phyloP scores from a whole-genome alignment of 2,329 filamentous ascomycete genomes.

The Septoria linicola region DNA sequence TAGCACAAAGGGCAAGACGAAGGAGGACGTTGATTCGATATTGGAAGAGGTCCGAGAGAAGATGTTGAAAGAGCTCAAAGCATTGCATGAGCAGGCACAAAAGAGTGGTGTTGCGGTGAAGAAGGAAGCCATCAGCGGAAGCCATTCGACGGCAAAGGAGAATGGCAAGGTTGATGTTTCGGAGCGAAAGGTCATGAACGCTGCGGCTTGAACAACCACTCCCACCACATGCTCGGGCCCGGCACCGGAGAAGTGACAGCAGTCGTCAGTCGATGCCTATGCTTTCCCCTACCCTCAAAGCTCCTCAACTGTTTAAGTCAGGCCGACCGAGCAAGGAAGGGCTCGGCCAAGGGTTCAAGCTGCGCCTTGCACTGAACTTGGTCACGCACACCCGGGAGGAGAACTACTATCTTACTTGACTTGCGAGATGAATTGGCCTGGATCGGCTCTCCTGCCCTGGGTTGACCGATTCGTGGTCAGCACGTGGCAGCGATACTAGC shows the following conservation, averaged over 20 bases:
- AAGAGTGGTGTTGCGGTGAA: slow-evolving; percentile 28
- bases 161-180: slow-evolving; percentile 25
- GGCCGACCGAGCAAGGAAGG: too few species aligned
- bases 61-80: slow-evolving; percentile 65
- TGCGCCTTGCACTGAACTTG: too few species aligned
- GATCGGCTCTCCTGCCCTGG: too few species aligned
- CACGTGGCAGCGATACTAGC: too few species aligned
- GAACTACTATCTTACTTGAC: too few species aligned
- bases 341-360: too few species aligned
- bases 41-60: slow-evolving; percentile 65
- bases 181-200: slow-evolving; percentile 20
- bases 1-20: slow-evolving; percentile 67
- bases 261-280: too few species aligned
- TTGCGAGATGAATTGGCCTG: too few species aligned
- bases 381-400: too few species aligned
- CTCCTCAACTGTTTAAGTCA: too few species aligned
- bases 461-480: too few species aligned
- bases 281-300: too few species aligned
- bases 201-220: slow-evolving; percentile 15
- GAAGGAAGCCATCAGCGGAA: slow-evolving; percentile 16
- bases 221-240: neutral
- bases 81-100: slow-evolving; percentile 40
- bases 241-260: neutral
- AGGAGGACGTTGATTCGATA: slow-evolving; percentile 75
- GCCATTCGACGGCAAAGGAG: slow-evolving; percentile 18